A percentile compares a stretch with the other conserved stretches of the same genome.
These are phyloP conservation scores for Theileria annulata DNA, from an alignment of 169 alveolate genomes.

Conservation along the genomic window DNA sequence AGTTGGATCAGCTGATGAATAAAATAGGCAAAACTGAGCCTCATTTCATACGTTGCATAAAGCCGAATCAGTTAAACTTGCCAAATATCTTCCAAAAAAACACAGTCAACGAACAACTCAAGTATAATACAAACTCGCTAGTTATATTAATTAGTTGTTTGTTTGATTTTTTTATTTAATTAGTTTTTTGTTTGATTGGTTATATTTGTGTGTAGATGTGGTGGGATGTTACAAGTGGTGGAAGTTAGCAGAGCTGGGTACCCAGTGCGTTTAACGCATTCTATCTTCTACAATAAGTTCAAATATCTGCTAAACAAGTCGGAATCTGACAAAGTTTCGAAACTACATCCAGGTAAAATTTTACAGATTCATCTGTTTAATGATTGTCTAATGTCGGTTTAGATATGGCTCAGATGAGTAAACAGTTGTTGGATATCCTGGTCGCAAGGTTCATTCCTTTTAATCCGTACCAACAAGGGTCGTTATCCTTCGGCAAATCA, in stretches of 20 bases:
- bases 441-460: slow-evolving; percentile 27
- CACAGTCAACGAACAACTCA: slow-evolving; percentile 89
- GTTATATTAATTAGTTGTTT: not conserved
- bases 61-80: slow-evolving; percentile 86
- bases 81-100: slow-evolving; percentile 86
- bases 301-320: slow-evolving; percentile 66
- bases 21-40: slow-evolving; percentile 87
- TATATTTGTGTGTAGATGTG: slow-evolving; percentile 53
- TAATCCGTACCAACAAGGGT: slow-evolving; percentile 41
- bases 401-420: slow-evolving; percentile 25
- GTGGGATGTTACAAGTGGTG: slow-evolving; percentile 91
- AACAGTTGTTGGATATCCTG: slow-evolving; percentile 37
- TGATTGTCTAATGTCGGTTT: no score
- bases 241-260: slow-evolving; percentile 93
- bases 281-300: slow-evolving; percentile 84
- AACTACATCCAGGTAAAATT: not conserved
- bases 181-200: no score
- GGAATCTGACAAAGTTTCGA: slow-evolving; percentile 11
- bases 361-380: no score
- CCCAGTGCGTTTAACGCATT: slow-evolving; percentile 89
- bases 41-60: slow-evolving; percentile 93
- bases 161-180: not conserved
- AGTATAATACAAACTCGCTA: slow-evolving; percentile 14
- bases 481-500: slow-evolving; percentile 51
- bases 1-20: slow-evolving; percentile 87